Conservation (phyloP, 768 basidiomycete genomes). For the Boletales sp. region DNA sequence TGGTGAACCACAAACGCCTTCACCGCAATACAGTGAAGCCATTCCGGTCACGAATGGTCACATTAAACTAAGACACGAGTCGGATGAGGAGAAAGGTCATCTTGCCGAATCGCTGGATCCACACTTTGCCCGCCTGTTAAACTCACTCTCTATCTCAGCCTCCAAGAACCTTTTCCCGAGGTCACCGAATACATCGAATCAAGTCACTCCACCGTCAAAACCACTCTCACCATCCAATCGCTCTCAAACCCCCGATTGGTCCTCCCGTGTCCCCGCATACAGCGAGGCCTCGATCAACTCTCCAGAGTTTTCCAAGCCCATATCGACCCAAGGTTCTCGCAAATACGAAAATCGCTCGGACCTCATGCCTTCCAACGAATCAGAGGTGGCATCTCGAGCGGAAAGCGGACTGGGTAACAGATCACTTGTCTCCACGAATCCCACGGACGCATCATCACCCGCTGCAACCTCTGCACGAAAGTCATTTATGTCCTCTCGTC, state of each 20-base stretch:
- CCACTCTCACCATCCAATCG: slow-evolving; percentile 10
- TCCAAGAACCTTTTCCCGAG: slow-evolving; percentile 27
- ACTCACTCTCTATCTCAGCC: slow-evolving; percentile 57
- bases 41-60: slow-evolving; percentile 18
- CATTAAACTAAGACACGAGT: slow-evolving; percentile 25
- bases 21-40: slow-evolving; percentile 52
- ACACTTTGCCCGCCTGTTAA: slow-evolving; percentile 66
- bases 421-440: slow-evolving; percentile 6
- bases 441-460: slow-evolving; percentile 10
- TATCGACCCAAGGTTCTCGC: slow-evolving; percentile 2
- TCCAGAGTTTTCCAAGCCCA: slow-evolving; percentile 2
- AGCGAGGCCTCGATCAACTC: slow-evolving; percentile 8
- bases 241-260: slow-evolving; percentile 29
- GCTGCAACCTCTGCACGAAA: slow-evolving; percentile 18
- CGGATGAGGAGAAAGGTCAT: slow-evolving; percentile 28
- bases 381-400: background rate
- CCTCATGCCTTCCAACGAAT: background rate
- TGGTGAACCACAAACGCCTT: slow-evolving; percentile 59
- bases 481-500: slow-evolving; percentile 25
- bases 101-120: slow-evolving; percentile 50
- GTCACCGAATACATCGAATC: slow-evolving; percentile 2
- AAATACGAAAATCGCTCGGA: slow-evolving; percentile 4
- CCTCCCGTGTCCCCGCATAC: slow-evolving; percentile 28
- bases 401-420: slow-evolving; percentile 2
- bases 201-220: slow-evolving; percentile 9